phyloP scores from a whole-genome alignment of 257 asterid genomes.

The Plantago elongata region DNA sequence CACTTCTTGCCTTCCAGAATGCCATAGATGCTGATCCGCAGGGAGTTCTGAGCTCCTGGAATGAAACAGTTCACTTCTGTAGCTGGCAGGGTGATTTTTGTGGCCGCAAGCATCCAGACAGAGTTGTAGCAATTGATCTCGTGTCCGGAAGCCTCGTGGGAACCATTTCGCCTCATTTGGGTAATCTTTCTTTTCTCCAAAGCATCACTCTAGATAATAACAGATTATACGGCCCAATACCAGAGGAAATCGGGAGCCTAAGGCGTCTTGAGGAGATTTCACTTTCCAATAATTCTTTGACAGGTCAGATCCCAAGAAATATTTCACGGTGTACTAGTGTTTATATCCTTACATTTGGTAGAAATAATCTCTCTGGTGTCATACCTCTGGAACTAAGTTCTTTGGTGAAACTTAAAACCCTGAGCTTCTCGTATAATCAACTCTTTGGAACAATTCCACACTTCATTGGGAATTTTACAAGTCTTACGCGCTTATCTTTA shows the following conservation, averaged over 20 bases:
- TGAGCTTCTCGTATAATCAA: neutral
- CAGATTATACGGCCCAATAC: neutral
- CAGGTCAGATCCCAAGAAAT: conserved; percentile 35
- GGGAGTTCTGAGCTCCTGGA: conserved; percentile 21
- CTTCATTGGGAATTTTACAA: neutral
- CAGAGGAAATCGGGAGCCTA: conserved; percentile 27
- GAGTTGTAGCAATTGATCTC: conserved; percentile 27
- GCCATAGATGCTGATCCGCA: conserved; percentile 21
- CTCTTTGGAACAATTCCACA: neutral
- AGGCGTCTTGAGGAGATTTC: conserved; percentile 16
- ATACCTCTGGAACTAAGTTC: conserved; percentile 13
- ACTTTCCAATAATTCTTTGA: conserved; percentile 27
- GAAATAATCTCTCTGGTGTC: conserved; percentile 17
- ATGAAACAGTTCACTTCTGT: conserved; percentile 19
- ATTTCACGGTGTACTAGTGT: conserved; percentile 13
- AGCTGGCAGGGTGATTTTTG: conserved; percentile 28
- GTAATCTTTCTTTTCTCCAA: conserved; percentile 28
- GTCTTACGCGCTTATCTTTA: neutral
- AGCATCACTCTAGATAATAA: conserved; percentile 22
- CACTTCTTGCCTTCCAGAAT: conserved; percentile 17
- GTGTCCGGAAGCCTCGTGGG: conserved; percentile 28
- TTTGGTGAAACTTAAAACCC: neutral
- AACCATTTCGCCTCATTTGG: conserved; percentile 30
- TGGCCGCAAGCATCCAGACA: conserved; percentile 16
- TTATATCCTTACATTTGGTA: conserved; percentile 6